phyloP scores from a whole-genome alignment of 441 rosid genomes.

The Gossypium gossypioides region DNA sequence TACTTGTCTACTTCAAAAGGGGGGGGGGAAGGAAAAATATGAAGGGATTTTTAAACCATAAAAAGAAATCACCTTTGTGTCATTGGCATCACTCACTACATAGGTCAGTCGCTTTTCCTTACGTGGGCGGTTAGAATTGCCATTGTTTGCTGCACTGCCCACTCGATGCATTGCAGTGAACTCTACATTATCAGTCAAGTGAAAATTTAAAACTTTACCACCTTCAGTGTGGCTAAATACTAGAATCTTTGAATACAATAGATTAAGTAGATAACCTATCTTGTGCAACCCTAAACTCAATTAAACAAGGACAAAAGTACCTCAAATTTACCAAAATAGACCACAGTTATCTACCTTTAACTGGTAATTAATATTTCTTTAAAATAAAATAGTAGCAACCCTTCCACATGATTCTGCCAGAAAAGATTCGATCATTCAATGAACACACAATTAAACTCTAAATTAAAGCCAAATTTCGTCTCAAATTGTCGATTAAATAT shows the following conservation, averaged over 20 bases:
- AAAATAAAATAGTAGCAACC: not conserved
- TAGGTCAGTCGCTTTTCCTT: slow-evolving; percentile 95
- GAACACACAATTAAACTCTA: not conserved
- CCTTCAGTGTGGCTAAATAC: not conserved
- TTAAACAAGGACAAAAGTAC: not conserved
- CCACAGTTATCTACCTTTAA: not conserved
- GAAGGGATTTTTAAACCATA: not conserved
- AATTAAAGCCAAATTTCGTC: not conserved
- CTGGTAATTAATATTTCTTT: not conserved
- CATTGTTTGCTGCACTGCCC: slow-evolving; percentile 92
- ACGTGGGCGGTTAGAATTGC: slow-evolving; percentile 78
- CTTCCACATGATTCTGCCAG: not conserved
- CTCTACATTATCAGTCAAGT: slow-evolving; percentile 12
- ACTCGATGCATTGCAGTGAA: slow-evolving; percentile 86
- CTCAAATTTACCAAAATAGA: not conserved
- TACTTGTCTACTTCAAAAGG: not conserved
- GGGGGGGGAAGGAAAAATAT: too few species aligned
- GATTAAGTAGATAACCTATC: not conserved
- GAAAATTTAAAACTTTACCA: not conserved
- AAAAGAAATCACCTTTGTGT: slow-evolving; percentile 49
- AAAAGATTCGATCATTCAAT: not conserved
- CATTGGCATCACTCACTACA: slow-evolving; percentile 71
- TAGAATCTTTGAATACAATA: not conserved
- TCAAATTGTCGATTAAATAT: not conserved
- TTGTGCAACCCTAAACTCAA: not conserved